phyloP scores from a whole-genome alignment of 2,329 filamentous ascomycete species.

The Aspergillus sp. region DNA sequence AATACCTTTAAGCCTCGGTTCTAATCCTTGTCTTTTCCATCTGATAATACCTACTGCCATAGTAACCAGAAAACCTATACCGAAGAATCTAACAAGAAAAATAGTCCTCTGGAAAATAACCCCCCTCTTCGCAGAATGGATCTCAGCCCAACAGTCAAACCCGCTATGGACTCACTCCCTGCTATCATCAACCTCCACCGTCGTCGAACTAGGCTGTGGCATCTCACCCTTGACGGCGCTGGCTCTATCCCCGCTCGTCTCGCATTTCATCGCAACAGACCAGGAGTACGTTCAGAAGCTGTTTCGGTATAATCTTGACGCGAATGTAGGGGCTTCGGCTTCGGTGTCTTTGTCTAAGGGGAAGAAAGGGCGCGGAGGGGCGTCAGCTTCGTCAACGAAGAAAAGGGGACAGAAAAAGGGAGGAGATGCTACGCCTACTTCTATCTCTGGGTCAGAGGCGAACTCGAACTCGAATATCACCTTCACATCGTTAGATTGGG shows the following conservation, averaged over 20 bases:
- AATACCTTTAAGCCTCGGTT: too few relatives aligned
- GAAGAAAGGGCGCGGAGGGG: not conserved
- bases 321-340: slow-evolving; percentile 16
- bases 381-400: not conserved
- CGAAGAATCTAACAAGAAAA: not conserved
- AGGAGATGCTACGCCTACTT: not conserved
- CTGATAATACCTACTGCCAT: too few relatives aligned
- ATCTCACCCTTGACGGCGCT: slow-evolving; percentile 76
- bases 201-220: slow-evolving; percentile 85
- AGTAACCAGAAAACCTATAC: too few relatives aligned
- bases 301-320: slow-evolving; percentile 68
- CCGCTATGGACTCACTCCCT: slow-evolving; percentile 55
- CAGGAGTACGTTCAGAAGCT: slow-evolving; percentile 78
- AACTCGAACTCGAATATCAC: slow-evolving; percentile 38
- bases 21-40: too few relatives aligned
- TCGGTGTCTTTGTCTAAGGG: too few relatives aligned
- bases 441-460: not conserved
- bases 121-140: slow-evolving; percentile 75
- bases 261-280: slow-evolving; percentile 74
- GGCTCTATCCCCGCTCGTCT: slow-evolving; percentile 57
- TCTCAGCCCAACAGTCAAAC: slow-evolving; percentile 54
- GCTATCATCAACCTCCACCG: slow-evolving; percentile 51
- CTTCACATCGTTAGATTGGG: slow-evolving; percentile 76
- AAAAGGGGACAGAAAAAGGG: slow-evolving; percentile 8
- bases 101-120: slow-evolving; percentile 88